These are phyloP conservation scores for Udeniomyces megalosporus DNA, from an alignment of 768 basidiomycete species.

Conservation along the genomic window DNA sequence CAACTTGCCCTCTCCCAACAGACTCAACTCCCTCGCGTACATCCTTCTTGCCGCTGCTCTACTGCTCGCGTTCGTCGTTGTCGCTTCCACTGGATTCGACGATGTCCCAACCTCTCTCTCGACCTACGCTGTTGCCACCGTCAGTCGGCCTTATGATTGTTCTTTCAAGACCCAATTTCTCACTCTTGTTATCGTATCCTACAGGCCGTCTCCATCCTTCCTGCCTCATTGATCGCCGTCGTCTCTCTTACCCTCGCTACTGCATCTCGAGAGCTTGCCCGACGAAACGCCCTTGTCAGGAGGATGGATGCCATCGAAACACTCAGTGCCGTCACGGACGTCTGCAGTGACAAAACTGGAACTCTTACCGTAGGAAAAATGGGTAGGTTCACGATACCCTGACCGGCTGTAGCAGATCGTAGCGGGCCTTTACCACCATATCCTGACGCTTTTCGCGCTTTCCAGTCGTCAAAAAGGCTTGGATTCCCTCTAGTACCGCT, in stretches of 20 bases:
- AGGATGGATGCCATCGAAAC: slow-evolving; percentile 50
- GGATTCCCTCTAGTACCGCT: slow-evolving; percentile 30
- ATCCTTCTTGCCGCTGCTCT: slow-evolving; percentile 25
- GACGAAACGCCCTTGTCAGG: slow-evolving; percentile 44
- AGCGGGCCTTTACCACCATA: too few species aligned
- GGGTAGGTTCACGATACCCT: slow-evolving; percentile 16
- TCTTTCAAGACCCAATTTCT: not conserved
- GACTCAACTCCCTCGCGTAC: slow-evolving; percentile 31
- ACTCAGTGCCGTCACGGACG: slow-evolving; percentile 39
- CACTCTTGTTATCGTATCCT: not conserved
- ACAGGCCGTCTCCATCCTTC: slow-evolving; percentile 30
- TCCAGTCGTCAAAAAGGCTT: slow-evolving; percentile 31
- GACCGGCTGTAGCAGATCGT: not conserved
- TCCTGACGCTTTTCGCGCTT: not conserved
- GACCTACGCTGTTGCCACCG: slow-evolving; percentile 30
- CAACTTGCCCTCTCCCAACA: slow-evolving; percentile 20
- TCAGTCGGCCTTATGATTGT: not conserved
- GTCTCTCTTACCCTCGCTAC: slow-evolving; percentile 45
- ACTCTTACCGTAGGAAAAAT: slow-evolving; percentile 38
- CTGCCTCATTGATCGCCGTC: slow-evolving; percentile 36
- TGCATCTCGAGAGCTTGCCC: slow-evolving; percentile 40
- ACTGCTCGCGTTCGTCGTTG: slow-evolving; percentile 30
- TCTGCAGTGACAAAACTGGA: slow-evolving; percentile 53
- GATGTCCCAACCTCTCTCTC: slow-evolving; percentile 28
- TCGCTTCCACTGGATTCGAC: slow-evolving; percentile 29